Base-by-base conservation (phyloP, 768 basidiomycete genomes). In the Termitomyces sp. region DNA sequence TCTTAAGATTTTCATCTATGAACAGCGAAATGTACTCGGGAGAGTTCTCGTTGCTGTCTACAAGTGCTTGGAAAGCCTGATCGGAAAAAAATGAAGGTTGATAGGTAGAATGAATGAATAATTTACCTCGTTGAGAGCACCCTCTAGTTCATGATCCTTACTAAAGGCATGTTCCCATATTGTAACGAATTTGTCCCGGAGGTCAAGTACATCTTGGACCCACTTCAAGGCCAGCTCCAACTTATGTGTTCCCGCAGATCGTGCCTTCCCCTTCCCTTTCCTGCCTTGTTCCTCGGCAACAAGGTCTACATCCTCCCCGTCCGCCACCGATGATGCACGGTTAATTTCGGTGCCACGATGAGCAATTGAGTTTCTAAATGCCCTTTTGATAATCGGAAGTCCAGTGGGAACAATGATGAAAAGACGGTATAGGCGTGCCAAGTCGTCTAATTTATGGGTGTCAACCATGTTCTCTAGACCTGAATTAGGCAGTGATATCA, bases 11-110 rank as follows among this genome's bases (percentile, higher is more conserved):
- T 58, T 98, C 95, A 65, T 99, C 97, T 58, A 99, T 94, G 71
- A 92, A 99, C 50, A 99, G 73, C 3, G 97, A 98, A 42, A 98
- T 91, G 68, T 85, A 98, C 67, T 99, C 97, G 7, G 97, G 87
- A 17, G 91, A 84, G 63, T 91, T 89, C 38, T 84, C 81, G 64
- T 97, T 93, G 21, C 77, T 71, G 71, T 98, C 98, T 67, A 98
- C 84, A 69, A 98, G 97, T 1, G 84, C 80, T 70, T 89, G 86
- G 67, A 98, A 98, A 0, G 94, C 94, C 96, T 99, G 31, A 61
- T 9, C 56, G 50, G 49, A 31, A 50, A 31, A 46, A 11, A 19
- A 33, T 33, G n/a, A 56, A 33, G 31, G 43, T 21, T 14, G 21
- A 23, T 23, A 30, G 21, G n/a, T 40, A 35, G 14, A 10, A 42